Evolutionary conservation across 2,329 filamentous ascomycete genomes (phyloP).

Genomic region (Aspergillus tubingensis): DNA sequence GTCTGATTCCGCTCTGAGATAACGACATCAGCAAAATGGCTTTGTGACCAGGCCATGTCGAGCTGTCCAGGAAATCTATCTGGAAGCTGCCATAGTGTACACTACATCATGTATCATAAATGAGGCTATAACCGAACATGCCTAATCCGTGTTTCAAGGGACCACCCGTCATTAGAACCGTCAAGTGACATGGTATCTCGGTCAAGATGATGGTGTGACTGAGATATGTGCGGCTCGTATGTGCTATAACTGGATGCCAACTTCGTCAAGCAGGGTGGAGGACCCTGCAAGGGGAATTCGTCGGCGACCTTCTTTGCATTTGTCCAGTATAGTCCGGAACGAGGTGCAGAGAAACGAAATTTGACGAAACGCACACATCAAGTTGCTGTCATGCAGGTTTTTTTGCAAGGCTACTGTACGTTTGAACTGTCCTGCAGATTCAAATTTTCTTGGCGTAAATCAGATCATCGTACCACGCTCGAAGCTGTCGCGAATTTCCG

Average conservation of each 20-base stretch:
- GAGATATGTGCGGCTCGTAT: neutral
- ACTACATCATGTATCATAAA: constrained; percentile 2
- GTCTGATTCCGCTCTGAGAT: neutral
- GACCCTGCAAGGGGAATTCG: neutral
- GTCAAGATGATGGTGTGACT: neutral
- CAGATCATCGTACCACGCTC: constrained; percentile 96
- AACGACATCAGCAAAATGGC: neutral
- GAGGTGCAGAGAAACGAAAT: neutral
- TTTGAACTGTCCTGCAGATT: constrained; percentile 17
- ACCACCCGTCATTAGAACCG: neutral
- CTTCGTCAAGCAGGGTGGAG: neutral
- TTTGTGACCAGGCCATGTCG: neutral
- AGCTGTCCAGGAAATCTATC: neutral
- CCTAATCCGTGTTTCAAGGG: neutral
- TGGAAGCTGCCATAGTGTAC: neutral
- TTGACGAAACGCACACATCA: neutral
- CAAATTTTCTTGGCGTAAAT: constrained; percentile 22
- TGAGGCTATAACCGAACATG: neutral
- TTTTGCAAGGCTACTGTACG: neutral
- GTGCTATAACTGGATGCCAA: neutral
- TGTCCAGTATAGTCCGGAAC: neutral
- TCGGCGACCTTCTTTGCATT: neutral
- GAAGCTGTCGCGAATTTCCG: constrained; percentile 95
- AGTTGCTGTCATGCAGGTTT: neutral
- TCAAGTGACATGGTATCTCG: neutral